These are phyloP conservation scores for Candida tetrigidarum DNA, from an alignment of 1,139 yeast species.

Conservation along the genomic window DNA sequence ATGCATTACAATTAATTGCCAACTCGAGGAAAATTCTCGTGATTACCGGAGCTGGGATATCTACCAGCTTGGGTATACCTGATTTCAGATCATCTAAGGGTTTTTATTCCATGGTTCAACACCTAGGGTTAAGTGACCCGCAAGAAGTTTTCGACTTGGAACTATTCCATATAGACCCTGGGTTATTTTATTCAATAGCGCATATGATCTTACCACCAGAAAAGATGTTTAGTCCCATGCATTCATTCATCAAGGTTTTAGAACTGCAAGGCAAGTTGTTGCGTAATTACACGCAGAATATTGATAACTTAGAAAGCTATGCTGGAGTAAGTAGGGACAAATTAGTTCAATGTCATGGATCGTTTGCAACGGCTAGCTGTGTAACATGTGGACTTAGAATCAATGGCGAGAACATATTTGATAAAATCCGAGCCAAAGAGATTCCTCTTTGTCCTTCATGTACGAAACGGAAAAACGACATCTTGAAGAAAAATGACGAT, in stretches of 20 bases:
- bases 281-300: constrained; percentile 93
- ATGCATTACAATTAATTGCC: constrained; percentile 56
- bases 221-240: constrained; percentile 78
- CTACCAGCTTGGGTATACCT: constrained; percentile 91
- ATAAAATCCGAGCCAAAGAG: constrained; percentile 60
- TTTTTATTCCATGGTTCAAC: constrained; percentile 71
- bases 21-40: constrained; percentile 70
- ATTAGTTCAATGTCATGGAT: constrained; percentile 94
- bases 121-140: constrained; percentile 83
- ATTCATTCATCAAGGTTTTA: constrained; percentile 75
- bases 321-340: constrained; percentile 77
- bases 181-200: constrained; percentile 85
- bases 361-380: constrained; percentile 91
- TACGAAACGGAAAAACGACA: constrained; percentile 42
- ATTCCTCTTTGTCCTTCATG: constrained; percentile 80
- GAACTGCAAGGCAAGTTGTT: constrained; percentile 80
- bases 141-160: constrained; percentile 90
- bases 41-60: constrained; percentile 95
- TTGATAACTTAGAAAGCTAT: constrained; percentile 85
- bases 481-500: constrained; percentile 32
- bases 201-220: constrained; percentile 86
- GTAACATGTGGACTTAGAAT: constrained; percentile 73
- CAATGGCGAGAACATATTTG: constrained; percentile 69
- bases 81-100: constrained; percentile 94
- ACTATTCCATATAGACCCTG: constrained; percentile 77